These are phyloP conservation scores for Tulasnella sp. DNA, from an alignment of 768 basidiomycete genomes.

Conservation along the genomic window DNA sequence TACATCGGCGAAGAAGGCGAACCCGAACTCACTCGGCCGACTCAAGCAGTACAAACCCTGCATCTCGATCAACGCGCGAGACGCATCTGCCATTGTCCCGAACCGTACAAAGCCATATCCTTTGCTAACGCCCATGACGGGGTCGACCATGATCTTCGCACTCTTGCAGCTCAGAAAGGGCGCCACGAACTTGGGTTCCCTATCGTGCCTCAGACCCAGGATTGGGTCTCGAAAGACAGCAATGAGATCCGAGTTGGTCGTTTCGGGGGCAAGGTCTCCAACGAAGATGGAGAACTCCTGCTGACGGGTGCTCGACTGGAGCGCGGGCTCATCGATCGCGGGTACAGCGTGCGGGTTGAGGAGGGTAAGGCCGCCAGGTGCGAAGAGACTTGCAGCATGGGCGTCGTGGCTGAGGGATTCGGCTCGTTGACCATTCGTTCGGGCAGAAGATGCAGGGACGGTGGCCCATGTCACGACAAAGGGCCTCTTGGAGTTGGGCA, in stretches of 20 bases:
- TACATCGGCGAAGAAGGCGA: not conserved
- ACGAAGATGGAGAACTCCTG: conserved; percentile 94
- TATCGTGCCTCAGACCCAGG: conserved; percentile 69
- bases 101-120: conserved; percentile 94
- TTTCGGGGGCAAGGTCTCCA: conserved; percentile 86
- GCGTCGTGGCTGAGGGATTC: not conserved
- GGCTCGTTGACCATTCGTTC: not conserved
- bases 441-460: not conserved
- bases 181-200: conserved; percentile 80
- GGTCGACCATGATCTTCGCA: conserved; percentile 92
- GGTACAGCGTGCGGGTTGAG: conserved; percentile 18
- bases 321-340: not conserved
- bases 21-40: conserved; percentile 60
- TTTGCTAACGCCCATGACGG: conserved; percentile 77
- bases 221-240: conserved; percentile 87
- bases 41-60: conserved; percentile 84
- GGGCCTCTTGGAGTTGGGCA: conserved; percentile 81
- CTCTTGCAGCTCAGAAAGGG: conserved; percentile 90
- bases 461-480: conserved; percentile 75
- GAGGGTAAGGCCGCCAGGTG: not conserved
- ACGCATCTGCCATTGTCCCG: conserved; percentile 80
- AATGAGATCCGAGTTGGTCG: conserved; percentile 91
- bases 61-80: conserved; percentile 85
- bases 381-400: not conserved
- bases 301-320: conserved; percentile 29